These are phyloP conservation scores for Thalassia testudinum DNA, from an alignment of 116 monocot species.

Conservation along the genomic window DNA sequence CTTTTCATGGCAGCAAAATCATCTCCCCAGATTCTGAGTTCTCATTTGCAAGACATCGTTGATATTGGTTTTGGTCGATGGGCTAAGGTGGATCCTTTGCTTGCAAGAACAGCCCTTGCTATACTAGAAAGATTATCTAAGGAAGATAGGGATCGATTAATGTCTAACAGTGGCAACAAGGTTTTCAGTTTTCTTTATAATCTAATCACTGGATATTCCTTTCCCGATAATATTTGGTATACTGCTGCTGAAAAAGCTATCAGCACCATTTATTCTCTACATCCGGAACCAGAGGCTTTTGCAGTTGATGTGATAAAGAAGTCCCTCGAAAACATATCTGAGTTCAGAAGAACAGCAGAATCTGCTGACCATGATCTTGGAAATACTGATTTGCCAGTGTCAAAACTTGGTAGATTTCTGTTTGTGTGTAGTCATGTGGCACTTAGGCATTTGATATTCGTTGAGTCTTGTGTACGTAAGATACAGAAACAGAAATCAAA, in stretches of 20 bases:
- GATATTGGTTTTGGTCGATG: constrained; percentile 99
- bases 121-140: constrained; percentile 75
- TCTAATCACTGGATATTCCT: constrained; percentile 50
- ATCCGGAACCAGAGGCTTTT: constrained; percentile 79
- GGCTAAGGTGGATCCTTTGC: constrained; percentile 91
- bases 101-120: constrained; percentile 85
- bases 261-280: constrained; percentile 52
- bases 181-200: constrained; percentile 52
- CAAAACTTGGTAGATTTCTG: constrained; percentile 71
- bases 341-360: constrained; percentile 15
- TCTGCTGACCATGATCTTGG: constrained; percentile 10
- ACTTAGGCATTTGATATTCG: constrained; percentile 74
- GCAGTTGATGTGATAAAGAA: constrained; percentile 59
- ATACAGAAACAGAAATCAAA: constrained; percentile 69
- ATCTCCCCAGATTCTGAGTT: constrained; percentile 53
- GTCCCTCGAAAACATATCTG: constrained; percentile 40
- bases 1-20: constrained; percentile 95
- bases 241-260: constrained; percentile 87
- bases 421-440: constrained; percentile 82
- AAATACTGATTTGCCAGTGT: constrained; percentile 9
- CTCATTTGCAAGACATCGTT: constrained; percentile 80
- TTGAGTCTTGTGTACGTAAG: constrained; percentile 64
- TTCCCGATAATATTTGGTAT: constrained; percentile 91
- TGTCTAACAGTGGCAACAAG: constrained; percentile 24
- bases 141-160: constrained; percentile 70